Evolutionary conservation across 2,329 filamentous ascomycete species (phyloP).

Genomic region (Pseudogymnoascus sp.): DNA sequence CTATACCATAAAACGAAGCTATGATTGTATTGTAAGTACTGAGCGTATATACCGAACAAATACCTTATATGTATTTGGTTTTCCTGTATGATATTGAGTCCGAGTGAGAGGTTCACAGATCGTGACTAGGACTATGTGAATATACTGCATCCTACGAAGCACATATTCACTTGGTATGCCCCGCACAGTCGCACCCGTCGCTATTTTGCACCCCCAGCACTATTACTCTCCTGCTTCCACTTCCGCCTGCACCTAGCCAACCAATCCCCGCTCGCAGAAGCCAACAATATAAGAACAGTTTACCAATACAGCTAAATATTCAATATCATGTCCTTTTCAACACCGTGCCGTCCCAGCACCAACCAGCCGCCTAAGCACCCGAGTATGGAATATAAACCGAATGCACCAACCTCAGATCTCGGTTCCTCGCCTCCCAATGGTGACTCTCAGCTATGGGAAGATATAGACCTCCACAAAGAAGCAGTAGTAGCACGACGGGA

Average conservation of each 20-base stretch:
- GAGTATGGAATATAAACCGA: not conserved
- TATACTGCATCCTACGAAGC: not conserved
- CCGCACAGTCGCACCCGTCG: too few relatives aligned
- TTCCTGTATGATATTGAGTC: not conserved
- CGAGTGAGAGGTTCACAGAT: not conserved
- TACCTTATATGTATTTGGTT: not conserved
- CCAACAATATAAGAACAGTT: not conserved
- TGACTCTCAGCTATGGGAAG: not conserved
- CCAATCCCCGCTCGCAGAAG: not conserved
- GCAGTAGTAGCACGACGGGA: not conserved
- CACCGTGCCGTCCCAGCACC: not conserved
- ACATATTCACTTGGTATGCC: not conserved
- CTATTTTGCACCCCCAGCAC: not conserved
- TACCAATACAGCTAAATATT: not conserved
- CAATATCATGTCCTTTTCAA: not conserved
- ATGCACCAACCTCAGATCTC: not conserved
- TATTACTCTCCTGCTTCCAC: not conserved
- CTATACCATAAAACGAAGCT: slow-evolving; percentile 6
- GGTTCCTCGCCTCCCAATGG: not conserved
- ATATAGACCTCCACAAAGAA: not conserved
- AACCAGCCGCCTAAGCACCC: not conserved
- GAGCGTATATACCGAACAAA: not conserved
- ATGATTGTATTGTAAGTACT: not conserved
- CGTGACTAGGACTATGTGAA: not conserved
- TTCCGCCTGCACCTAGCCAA: not conserved